Evolutionary conservation across 305 asterid species (phyloP), one percentile per base, ranked within the genome.

Genomic region (Fraxinus sp.): DNA sequence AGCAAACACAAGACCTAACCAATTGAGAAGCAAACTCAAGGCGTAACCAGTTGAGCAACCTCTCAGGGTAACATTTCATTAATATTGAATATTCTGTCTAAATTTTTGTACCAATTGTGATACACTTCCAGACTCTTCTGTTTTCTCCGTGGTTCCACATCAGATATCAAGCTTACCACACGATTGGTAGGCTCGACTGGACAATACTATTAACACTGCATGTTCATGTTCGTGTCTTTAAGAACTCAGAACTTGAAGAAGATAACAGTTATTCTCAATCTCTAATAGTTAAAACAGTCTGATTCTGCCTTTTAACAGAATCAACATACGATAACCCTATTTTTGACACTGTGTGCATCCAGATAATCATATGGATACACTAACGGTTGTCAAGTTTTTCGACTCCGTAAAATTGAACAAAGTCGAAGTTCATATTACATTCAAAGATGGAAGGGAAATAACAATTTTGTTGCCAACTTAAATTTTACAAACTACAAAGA

Each of bases 401-500:
- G 35, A 64, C 73, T 64, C 7, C 3, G 73, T 14, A 36, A 71
- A 10, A 28, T 30, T 16, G 70, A 18, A 80, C 33, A 73, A 85
- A 75, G 77, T 26, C 66, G 78, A 66, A 22, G 49, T 82, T 35
- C 78, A 55, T 62, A 80, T 74, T 84, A 28, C 74, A 66, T 77
- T 24, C 39, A 59, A 30, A 37, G 49, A 72, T 59, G 77, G 77
- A 82, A 74, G 62, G 64, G 75, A 20, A 14, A 78, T 66, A 14
- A 43, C 79, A 81, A 83, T 79, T 85, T 66, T 81, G 72, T 57
- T 28, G 78, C 75, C 28, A 24, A 49, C 83, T 43, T 41, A 80
- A 20, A 83, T 73, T 79, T 81, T 81, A 82, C 85, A 84, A 84
- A 81, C 43, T 33, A 84, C 81, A 86, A 84, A 79, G 72, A 83